Conservation (phyloP, 1,284 basidiomycete species). For the Ganoderma multipileum region DNA sequence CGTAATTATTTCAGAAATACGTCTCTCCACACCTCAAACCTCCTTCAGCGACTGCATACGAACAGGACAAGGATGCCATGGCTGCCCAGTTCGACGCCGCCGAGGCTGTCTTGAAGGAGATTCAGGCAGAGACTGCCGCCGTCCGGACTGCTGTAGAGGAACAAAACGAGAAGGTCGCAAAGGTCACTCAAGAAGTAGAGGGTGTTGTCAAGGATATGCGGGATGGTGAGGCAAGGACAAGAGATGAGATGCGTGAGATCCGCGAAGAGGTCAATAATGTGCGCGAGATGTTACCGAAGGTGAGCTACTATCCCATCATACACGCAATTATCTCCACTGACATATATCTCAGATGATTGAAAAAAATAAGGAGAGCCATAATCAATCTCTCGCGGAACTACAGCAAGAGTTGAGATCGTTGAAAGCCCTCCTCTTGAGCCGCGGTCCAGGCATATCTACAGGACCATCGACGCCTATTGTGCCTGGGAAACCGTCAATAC, state of each 20-base stretch:
- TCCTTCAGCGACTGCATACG: constrained; percentile 89
- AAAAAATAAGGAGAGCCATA: constrained; percentile 87
- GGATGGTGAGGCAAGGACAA: constrained; percentile 79
- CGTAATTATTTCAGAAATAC: constrained; percentile 72
- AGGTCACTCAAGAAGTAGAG: constrained; percentile 84
- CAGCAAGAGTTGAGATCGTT: constrained; percentile 96
- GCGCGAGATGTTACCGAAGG: constrained; percentile 91
- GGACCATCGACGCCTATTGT: constrained; percentile 57
- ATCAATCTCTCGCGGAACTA: constrained; percentile 81
- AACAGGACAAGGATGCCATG: constrained; percentile 86
- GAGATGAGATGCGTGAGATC: constrained; percentile 92
- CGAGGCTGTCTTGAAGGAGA: constrained; percentile 81
- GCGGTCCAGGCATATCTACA: constrained; percentile 61
- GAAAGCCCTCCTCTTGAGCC: constrained; percentile 90
- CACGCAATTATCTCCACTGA: not conserved
- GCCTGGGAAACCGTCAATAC: constrained; percentile 77
- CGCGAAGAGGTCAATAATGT: constrained; percentile 92
- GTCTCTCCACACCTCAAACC: constrained; percentile 92
- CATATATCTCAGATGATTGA: constrained; percentile 80
- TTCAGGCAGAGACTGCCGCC: constrained; percentile 80
- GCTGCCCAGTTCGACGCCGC: constrained; percentile 95
- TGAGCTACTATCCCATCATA: constrained; percentile 40
- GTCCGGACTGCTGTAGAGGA: constrained; percentile 82
- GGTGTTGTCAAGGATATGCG: constrained; percentile 79
- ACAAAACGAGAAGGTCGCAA: constrained; percentile 81